A percentile compares a stretch with the other conserved stretches of the same genome.
Conservation (phyloP, 2,329 filamentous ascomycete genomes). For the Diaporthe aspalathi region DNA sequence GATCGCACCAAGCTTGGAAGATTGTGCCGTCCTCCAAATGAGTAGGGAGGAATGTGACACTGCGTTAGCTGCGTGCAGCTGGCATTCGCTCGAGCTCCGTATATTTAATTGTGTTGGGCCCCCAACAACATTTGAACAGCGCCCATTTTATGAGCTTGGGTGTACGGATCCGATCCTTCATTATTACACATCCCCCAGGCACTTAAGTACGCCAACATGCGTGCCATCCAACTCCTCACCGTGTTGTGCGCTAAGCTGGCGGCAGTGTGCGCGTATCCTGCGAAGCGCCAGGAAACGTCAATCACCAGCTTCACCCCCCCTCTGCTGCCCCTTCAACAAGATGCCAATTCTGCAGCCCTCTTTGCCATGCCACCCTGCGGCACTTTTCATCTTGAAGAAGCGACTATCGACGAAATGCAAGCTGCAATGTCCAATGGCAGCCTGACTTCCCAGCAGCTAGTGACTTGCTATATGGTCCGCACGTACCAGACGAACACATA, state of each 20-base stretch:
- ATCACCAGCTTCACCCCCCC: conserved; percentile 42
- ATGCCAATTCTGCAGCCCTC: conserved; percentile 51
- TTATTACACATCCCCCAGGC: not conserved
- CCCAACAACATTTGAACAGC: too few species aligned
- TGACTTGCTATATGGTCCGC: conserved; percentile 71
- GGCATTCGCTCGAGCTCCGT: too few species aligned
- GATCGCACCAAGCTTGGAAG: too few species aligned
- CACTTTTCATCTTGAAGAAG: conserved; percentile 73
- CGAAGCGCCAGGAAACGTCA: not conserved
- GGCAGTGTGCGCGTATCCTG: not conserved
- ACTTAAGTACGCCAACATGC: not conserved
- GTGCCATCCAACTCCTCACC: not conserved
- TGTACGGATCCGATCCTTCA: too few species aligned
- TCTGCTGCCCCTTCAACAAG: conserved; percentile 50
- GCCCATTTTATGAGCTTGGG: not conserved
- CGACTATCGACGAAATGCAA: conserved; percentile 76
- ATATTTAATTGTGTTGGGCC: not conserved
- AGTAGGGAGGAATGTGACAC: not conserved
- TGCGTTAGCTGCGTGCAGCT: conserved; percentile 13
- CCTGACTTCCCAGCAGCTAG: conserved; percentile 68
- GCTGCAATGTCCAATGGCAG: conserved; percentile 62
- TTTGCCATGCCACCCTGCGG: conserved; percentile 75
- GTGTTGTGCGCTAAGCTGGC: not conserved
- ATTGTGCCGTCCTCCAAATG: not conserved
- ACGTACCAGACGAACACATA: conserved; percentile 73